Percentiles rank a stretch among this genome's conserved stretches.
phyloP scores from a whole-genome alignment of 2,329 filamentous ascomycete genomes.

The Mollisia scopiformis region DNA sequence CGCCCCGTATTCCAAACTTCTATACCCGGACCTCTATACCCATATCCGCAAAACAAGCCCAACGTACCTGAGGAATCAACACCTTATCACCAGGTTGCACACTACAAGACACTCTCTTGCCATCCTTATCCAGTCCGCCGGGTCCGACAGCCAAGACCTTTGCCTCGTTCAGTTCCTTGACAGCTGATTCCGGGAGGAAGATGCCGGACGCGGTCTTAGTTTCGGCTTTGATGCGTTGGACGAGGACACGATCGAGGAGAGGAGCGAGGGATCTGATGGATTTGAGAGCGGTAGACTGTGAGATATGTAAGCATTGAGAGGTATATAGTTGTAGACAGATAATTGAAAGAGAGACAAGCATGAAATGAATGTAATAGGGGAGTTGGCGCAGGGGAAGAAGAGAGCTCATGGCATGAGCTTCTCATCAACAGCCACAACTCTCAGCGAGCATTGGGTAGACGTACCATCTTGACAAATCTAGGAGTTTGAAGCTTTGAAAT shows the following conservation, averaged over 20 bases:
- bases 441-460: neutral
- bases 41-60: neutral
- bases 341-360: neutral
- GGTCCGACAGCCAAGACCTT: conserved; percentile 95
- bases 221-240: conserved; percentile 97
- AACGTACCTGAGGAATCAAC: conserved; percentile 86
- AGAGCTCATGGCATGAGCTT: neutral
- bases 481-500: neutral
- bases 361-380: neutral
- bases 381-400: neutral
- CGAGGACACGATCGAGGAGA: conserved; percentile 95
- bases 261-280: conserved; percentile 94
- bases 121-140: conserved; percentile 83
- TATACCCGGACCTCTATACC: neutral
- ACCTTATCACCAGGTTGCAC: conserved; percentile 88
- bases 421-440: neutral
- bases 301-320: neutral
- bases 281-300: conserved; percentile 77
- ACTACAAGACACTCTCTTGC: conserved; percentile 83
- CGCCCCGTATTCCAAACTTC: neutral
- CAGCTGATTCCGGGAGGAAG: conserved; percentile 94
- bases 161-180: conserved; percentile 98
- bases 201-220: conserved; percentile 95
- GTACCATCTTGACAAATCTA: conserved; percentile 28
- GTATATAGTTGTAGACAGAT: neutral